Evolutionary conservation across 2,329 filamentous ascomycete genomes (phyloP).

Genomic region (Mycogone perniciosa): DNA sequence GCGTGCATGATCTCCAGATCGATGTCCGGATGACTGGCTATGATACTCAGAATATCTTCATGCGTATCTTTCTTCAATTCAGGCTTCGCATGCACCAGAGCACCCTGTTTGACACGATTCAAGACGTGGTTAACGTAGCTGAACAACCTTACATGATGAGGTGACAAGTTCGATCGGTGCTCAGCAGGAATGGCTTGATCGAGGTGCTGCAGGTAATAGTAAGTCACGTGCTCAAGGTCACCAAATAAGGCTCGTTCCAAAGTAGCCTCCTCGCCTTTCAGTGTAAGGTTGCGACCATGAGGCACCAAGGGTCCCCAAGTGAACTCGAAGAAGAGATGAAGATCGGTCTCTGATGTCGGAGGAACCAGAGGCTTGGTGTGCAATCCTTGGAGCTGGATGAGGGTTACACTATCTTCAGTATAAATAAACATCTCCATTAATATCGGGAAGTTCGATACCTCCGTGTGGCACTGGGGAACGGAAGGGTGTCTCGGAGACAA

Average conservation of each 20-base stretch:
- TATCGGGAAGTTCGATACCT: neutral
- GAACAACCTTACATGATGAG: conserved; percentile 15
- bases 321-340: conserved; percentile 15
- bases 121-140: conserved; percentile 17
- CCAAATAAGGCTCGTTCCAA: too few relatives aligned
- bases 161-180: conserved; percentile 16
- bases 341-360: conserved; percentile 15
- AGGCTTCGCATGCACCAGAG: conserved; percentile 14
- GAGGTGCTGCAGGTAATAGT: conserved; percentile 20
- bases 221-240: conserved; percentile 17
- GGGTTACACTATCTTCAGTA: conserved; percentile 7
- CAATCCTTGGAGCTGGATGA: conserved; percentile 18
- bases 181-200: conserved; percentile 15
- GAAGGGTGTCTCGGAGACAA: neutral
- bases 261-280: too few relatives aligned
- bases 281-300: too few relatives aligned
- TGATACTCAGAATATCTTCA: conserved; percentile 4
- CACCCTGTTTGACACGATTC: conserved; percentile 5
- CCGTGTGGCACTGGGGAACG: neutral
- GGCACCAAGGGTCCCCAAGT: too few relatives aligned
- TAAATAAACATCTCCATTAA: conserved; percentile 12
- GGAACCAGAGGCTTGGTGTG: conserved; percentile 14
- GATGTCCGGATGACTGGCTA: conserved; percentile 12
- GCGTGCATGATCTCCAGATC: conserved; percentile 22
- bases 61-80: conserved; percentile 11